Evolutionary conservation across 176 grass and related monocot species (phyloP).

Genomic region (Avena atlantica): DNA sequence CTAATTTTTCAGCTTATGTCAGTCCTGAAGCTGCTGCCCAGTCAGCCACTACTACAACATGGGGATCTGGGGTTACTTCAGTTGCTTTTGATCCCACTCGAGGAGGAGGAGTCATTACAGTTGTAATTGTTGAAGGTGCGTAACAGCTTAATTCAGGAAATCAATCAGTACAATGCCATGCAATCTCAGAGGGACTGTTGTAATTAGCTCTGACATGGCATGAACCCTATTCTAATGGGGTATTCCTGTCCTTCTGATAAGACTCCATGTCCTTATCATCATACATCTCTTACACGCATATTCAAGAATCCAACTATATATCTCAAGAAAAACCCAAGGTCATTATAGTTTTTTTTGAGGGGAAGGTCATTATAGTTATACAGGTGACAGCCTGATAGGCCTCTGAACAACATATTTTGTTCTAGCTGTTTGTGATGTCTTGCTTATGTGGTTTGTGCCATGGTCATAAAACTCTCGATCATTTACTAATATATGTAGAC

Average conservation of each 20-base stretch:
- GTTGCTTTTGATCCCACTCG: conserved; percentile 99
- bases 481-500: conserved; percentile 10
- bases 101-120: conserved; percentile 88
- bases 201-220: conserved; percentile 19
- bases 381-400: neutral
- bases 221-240: neutral
- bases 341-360: neutral
- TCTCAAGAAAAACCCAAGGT: neutral
- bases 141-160: conserved; percentile 21
- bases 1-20: conserved; percentile 98
- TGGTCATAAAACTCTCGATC: conserved; percentile 27
- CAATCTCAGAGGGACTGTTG: conserved; percentile 23
- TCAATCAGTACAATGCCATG: conserved; percentile 17
- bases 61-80: conserved; percentile 96
- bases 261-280: conserved; percentile 11
- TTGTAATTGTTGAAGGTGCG: conserved; percentile 98
- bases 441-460: neutral
- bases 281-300: conserved; percentile 1
- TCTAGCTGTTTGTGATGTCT: conserved; percentile 20
- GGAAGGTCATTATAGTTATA: neutral
- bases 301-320: neutral
- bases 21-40: conserved; percentile 97
- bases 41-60: conserved; percentile 94
- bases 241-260: conserved; percentile 21
- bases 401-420: neutral